Evolutionary conservation across 2,329 filamentous ascomycete genomes (phyloP).

Genomic region (Diaporthe batatas): DNA sequence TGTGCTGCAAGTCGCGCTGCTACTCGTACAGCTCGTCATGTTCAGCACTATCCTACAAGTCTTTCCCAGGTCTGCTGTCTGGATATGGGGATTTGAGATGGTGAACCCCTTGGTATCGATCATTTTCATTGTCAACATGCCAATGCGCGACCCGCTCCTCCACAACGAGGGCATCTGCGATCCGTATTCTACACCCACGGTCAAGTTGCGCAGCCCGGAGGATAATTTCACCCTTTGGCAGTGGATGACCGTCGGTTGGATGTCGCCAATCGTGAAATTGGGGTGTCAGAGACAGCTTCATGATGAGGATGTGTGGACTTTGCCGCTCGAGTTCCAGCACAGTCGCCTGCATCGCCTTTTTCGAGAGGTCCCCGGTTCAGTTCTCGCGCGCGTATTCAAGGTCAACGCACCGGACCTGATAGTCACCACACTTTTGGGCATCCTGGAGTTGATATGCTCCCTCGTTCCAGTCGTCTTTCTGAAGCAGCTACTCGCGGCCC

Average conservation of each 20-base stretch:
- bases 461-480: conserved; percentile 76
- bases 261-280: conserved; percentile 77
- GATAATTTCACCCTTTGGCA: conserved; percentile 85
- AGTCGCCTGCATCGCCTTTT: conserved; percentile 80
- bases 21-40: conserved; percentile 50
- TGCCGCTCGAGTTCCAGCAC: conserved; percentile 88
- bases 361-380: conserved; percentile 77
- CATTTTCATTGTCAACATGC: conserved; percentile 74
- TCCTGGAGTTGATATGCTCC: conserved; percentile 70
- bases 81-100: conserved; percentile 51
- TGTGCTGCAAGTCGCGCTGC: conserved; percentile 65
- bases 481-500: conserved; percentile 77
- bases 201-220: conserved; percentile 78
- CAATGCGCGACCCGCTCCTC: conserved; percentile 72
- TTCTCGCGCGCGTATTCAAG: conserved; percentile 76
- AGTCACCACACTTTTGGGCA: conserved; percentile 73
- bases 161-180: conserved; percentile 69
- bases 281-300: conserved; percentile 76
- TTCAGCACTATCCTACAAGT: conserved; percentile 52
- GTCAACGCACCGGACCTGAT: conserved; percentile 86
- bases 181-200: conserved; percentile 68
- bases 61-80: conserved; percentile 43
- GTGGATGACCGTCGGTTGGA: conserved; percentile 89
- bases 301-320: conserved; percentile 84
- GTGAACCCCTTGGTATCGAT: conserved; percentile 61